Evolutionary conservation across 179 eudicot genomes (phyloP), one percentile per base, ranked within the genome.

Genomic region (Silene vulgaris): DNA sequence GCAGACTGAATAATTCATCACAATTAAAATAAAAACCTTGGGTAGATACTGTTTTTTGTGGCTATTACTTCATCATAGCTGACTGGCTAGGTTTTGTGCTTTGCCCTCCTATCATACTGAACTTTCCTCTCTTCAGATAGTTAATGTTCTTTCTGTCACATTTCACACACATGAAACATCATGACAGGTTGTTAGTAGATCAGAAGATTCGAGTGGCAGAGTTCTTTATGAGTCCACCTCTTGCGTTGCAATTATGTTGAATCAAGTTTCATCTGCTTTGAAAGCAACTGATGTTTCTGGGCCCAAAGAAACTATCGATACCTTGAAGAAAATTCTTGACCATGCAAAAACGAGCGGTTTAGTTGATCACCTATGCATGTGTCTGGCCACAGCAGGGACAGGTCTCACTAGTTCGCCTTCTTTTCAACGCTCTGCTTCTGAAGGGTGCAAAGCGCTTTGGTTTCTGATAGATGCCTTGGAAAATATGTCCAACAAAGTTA

Each of bases 391-490:
- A 37, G 91, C 90, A 54, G 98, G 99, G 76, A 79, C 90, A 76
- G 85, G 96, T 79, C 89, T 89, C 81, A 87, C 98, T 28, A 95
- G 97, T 78, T 96, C 96, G 72, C 80, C 91, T 80, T 85, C 81
- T 82, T 82, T 96, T 75, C 85, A 89, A 77, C 90, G 93, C 76
- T 93, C 90, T 85, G 97, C 97, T 81, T 87, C 90, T 72, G 99
- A 96, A 83, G 89, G 91, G 50, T 96, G 96, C 78, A 87, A 78
- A 87, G 94, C 93, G 45, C 84, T 90, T 76, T 96, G 99, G 92
- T 88, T 87, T 69, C 73, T 96, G 75, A 74, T 89, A 64, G 89
- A 90, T 82, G 96, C 91, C 66, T 79, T 84, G 80, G 98, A 96
- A 76, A 78, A 69, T 59, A 74, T 84, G n/a, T 85, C 80, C 20